Percentiles rank a stretch among this genome's conserved stretches.
These are phyloP conservation scores for Begonia masoniana DNA, from an alignment of 306 rosid species.

Conservation along the genomic window DNA sequence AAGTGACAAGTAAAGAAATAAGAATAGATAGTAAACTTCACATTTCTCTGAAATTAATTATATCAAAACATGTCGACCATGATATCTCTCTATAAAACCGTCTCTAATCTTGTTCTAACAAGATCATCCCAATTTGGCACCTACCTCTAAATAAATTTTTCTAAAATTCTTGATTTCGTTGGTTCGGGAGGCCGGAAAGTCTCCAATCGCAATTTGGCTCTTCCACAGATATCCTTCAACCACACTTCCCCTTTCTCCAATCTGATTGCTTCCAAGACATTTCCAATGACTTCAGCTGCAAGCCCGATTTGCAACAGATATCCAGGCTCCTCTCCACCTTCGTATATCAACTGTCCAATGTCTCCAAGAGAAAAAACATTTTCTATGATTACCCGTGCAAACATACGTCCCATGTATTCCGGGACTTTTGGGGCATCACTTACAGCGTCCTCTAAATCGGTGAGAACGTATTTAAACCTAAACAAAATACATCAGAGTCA, in stretches of 20 bases:
- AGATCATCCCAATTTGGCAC: constrained; percentile 40
- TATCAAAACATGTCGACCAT: too few relatives aligned
- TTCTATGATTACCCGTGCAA: constrained; percentile 40
- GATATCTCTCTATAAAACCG: too few relatives aligned
- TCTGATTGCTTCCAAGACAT: constrained; percentile 45
- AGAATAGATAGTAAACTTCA: too few relatives aligned
- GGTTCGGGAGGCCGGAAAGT: constrained; percentile 51
- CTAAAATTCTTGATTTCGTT: constrained; percentile 39
- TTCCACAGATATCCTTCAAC: constrained; percentile 25
- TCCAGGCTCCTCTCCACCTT: constrained; percentile 77
- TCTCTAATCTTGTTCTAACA: constrained; percentile 16
- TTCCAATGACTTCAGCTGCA: constrained; percentile 74
- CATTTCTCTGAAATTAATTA: too few relatives aligned
- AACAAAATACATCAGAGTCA: constrained; percentile 1
- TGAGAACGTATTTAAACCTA: constrained; percentile 63
- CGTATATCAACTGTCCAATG: constrained; percentile 37
- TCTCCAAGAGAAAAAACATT: constrained; percentile 40
- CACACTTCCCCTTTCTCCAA: constrained; percentile 44
- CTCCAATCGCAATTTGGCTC: constrained; percentile 51
- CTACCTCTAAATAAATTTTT: constrained; percentile 53
- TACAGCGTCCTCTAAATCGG: constrained; percentile 61
- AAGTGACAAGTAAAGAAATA: too few relatives aligned
- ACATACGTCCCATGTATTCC: constrained; percentile 56
- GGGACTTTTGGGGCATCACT: constrained; percentile 87
- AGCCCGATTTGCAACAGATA: constrained; percentile 46